Evolutionary conservation across 208 protist genomes (phyloP).

Genomic region (Wallacemonas sp.): DNA sequence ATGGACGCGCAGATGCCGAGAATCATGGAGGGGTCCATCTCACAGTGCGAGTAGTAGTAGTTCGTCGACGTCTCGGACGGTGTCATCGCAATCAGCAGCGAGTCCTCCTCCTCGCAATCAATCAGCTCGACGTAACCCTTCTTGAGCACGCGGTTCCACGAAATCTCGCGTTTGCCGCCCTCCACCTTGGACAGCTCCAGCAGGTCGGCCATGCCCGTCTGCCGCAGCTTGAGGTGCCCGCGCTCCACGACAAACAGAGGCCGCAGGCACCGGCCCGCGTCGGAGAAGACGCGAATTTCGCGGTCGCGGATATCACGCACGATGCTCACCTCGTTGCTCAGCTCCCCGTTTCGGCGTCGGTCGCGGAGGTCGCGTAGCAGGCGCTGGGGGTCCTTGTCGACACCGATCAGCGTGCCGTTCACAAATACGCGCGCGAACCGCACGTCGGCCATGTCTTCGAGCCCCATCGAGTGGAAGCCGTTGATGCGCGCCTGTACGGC

Average conservation of each 20-base stretch:
- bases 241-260: slow-evolving; percentile 77
- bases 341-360: slow-evolving; percentile 66
- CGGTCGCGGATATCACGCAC: slow-evolving; percentile 65
- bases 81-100: slow-evolving; percentile 97
- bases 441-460: slow-evolving; percentile 77
- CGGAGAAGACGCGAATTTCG: slow-evolving; percentile 75
- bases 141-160: slow-evolving; percentile 69
- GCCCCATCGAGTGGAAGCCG: slow-evolving; percentile 72
- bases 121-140: slow-evolving; percentile 89
- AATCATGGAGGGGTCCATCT: slow-evolving; percentile 91
- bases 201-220: slow-evolving; percentile 60
- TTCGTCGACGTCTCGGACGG: slow-evolving; percentile 66
- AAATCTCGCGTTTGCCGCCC: slow-evolving; percentile 71
- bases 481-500: slow-evolving; percentile 69
- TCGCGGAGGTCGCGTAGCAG: slow-evolving; percentile 75
- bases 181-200: slow-evolving; percentile 75
- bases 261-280: slow-evolving; percentile 74
- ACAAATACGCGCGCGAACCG: slow-evolving; percentile 75
- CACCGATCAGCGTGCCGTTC: slow-evolving; percentile 81
- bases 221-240: slow-evolving; percentile 56
- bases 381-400: slow-evolving; percentile 77
- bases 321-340: slow-evolving; percentile 86
- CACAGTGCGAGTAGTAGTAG: slow-evolving; percentile 89
- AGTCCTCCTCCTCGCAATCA: slow-evolving; percentile 99
- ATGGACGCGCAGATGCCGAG: slow-evolving; percentile 94